Conservation (phyloP, 768 basidiomycete genomes). For the Suillus subaureus region DNA sequence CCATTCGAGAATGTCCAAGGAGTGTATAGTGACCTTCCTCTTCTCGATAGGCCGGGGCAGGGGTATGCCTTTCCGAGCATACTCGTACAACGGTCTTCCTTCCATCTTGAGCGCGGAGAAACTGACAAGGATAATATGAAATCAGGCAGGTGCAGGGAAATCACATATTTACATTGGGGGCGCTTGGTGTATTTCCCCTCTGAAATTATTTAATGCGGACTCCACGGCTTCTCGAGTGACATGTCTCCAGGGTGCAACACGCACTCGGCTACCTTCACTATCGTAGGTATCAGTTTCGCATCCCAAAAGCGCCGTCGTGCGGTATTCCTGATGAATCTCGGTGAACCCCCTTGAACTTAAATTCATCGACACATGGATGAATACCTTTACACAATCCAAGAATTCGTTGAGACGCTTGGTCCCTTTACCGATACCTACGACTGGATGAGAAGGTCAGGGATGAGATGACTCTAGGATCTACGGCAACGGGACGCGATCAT, state of each 20-base stretch:
- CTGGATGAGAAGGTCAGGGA: slow-evolving; percentile 40
- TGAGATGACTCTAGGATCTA: slow-evolving; percentile 9
- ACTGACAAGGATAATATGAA: slow-evolving; percentile 42
- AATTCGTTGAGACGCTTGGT: slow-evolving; percentile 87
- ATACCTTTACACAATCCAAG: slow-evolving; percentile 87
- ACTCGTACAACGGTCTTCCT: slow-evolving; percentile 92
- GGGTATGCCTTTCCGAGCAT: slow-evolving; percentile 88
- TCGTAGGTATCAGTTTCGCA: slow-evolving; percentile 96
- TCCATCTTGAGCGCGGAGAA: slow-evolving; percentile 99
- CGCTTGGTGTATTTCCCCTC: slow-evolving; percentile 85
- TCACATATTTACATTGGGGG: slow-evolving; percentile 78
- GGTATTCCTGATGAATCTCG: slow-evolving; percentile 70
- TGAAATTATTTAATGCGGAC: slow-evolving; percentile 66
- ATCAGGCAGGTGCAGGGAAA: slow-evolving; percentile 6
- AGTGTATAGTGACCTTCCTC: slow-evolving; percentile 80
- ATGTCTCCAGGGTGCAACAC: slow-evolving; percentile 78
- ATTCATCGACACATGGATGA: not conserved
- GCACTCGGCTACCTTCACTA: slow-evolving; percentile 81
- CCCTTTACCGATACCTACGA: slow-evolving; percentile 86
- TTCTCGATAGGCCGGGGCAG: slow-evolving; percentile 93
- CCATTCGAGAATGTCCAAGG: slow-evolving; percentile 80
- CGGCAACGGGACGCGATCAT: slow-evolving; percentile 21
- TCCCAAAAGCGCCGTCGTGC: slow-evolving; percentile 87
- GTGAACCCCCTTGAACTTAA: slow-evolving; percentile 21
- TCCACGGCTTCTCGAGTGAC: slow-evolving; percentile 81